Base-by-base conservation (phyloP, 2,329 filamentous ascomycete genomes). In the Sporothrix protearum region DNA sequence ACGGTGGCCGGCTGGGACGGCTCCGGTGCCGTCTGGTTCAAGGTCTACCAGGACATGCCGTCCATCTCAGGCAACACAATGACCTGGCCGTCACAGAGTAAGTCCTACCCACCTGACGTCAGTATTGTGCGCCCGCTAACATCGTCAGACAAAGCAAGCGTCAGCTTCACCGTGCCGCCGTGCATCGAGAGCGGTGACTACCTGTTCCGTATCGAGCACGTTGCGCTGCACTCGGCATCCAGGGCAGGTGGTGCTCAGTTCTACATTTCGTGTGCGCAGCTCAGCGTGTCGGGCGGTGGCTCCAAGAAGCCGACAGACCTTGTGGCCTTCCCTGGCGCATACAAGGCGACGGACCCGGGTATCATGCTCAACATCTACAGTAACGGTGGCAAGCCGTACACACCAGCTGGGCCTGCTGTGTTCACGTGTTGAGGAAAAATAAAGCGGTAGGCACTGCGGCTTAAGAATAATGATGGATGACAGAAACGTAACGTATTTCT, bases 21-120 rank as follows among this genome's bases (percentile, higher is more conserved):
- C 2, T 73, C 76, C 8, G 80, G 79, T 12, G 73, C 75, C 8
- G 77, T 78, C 22, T 82, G 79, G 80, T 81, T 81, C 77, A 82
- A 81, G 76, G 78, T 81, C 55, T 79, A 78, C 75, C 76, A 80
- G 64, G 77, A 79, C 72, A 75, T 77, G 72, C 76, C 76, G 51
- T 72, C 69, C 8, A 75, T 76, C 49, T 75, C 73, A 36, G 72
- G 73, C 55, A 57, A 69, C 42, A 10, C 63, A 4, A 57, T 75
- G 16, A 72, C 73, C 5, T 75, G 74, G 74, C 61, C 73, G 4
- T 66, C 39, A 3, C 39, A 47, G 61, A 66, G 57, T 63, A n/a
- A 30, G 55, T 22, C 19, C 9, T 12, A 3, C 2, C 49, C 47
- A 2, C n/a, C 9, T 2, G 1, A 10, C 1, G n/a, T 49, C 47